Evolutionary conservation across 1,139 yeast species (phyloP), one percentile per base, ranked within the genome.

Genomic region (Zhuliangozyma blackwelliae): DNA sequence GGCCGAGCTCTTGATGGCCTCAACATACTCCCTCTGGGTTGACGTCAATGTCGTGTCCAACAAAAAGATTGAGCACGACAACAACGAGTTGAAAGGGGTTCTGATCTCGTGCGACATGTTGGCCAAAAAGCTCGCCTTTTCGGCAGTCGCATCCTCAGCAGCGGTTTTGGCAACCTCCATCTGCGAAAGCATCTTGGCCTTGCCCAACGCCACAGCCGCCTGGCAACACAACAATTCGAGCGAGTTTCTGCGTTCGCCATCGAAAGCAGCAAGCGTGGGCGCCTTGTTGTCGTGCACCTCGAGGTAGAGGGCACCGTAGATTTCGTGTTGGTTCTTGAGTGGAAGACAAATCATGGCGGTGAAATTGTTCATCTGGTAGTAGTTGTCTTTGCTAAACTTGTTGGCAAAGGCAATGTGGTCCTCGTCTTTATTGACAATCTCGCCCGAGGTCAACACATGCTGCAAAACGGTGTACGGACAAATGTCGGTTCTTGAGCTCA

Each of bases 61-160:
- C 36, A 75, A 57, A 48, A 76, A 75, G 5, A 75, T 66, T 2
- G 81, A 72, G 51, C 80, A 76, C 5, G 79, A 73, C 39, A 76
- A 57, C 34, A 77, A 55, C 1, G 80, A 76, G 51, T 76, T 76
- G 55, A 76, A 75, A 0, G 81, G 82, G 1, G 82, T 76, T 41
- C 82, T 55, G 35, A 76, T 75, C 49, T 76, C 82, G 50, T 76
- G 79, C 1, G 78, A 72, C 81, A 76, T 75, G 43, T 75, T 75
- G n/a, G 80, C 79, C 37, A 76, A 51, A 45, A 76, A 76, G 36
- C 77, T 69, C 2, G 81, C 79, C 55, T 74, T 76, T 45, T 75
- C 81, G 5, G 74, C 76, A 0, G 79, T 76, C 1, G 82, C 81
- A 38, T 73, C 79, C 46, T 76, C 81, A 1, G 82, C 82, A 2